A percentile compares a stretch with the other conserved stretches of the same genome.
phyloP scores from a whole-genome alignment of 495 filamentous ascomycete genomes.

The Glonium stellatum region DNA sequence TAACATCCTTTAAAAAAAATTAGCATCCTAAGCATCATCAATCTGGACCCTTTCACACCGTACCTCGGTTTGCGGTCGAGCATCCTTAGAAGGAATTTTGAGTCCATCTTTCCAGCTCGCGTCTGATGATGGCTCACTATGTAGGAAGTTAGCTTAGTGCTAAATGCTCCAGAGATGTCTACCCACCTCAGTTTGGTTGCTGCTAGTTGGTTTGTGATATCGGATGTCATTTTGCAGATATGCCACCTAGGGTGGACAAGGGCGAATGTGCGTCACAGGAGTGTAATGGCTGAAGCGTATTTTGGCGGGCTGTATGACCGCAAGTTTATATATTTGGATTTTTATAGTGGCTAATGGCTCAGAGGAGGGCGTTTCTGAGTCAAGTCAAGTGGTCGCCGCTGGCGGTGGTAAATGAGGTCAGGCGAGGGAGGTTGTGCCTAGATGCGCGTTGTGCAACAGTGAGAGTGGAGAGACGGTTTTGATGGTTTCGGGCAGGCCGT shows the following conservation, averaged over 20 bases:
- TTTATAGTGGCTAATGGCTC: not conserved
- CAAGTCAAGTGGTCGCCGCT: not conserved
- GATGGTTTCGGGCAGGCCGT: not conserved
- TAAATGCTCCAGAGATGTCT: not conserved
- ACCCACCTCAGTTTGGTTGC: slow-evolving; percentile 65
- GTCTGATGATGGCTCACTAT: slow-evolving; percentile 45
- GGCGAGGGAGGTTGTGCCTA: not conserved
- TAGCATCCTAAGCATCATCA: not conserved
- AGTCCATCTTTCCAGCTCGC: slow-evolving; percentile 73
- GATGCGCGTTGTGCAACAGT: not conserved
- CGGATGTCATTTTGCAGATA: slow-evolving; percentile 31
- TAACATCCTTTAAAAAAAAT: slow-evolving; percentile 66
- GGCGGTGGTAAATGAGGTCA: not conserved
- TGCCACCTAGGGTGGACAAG: slow-evolving; percentile 6
- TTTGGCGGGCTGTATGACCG: not conserved
- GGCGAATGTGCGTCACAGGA: not conserved
- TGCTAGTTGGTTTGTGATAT: slow-evolving; percentile 36
- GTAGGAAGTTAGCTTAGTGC: slow-evolving; percentile 3
- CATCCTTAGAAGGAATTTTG: slow-evolving; percentile 74
- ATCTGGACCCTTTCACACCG: slow-evolving; percentile 8
- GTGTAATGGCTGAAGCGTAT: not conserved
- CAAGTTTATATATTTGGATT: not conserved
- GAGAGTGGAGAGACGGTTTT: not conserved
- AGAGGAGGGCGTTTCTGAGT: not conserved
- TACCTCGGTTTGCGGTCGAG: slow-evolving; percentile 90